Conservation (phyloP, 2,329 filamentous ascomycete genomes). For the Pseudophaeomoniella oleicola region DNA sequence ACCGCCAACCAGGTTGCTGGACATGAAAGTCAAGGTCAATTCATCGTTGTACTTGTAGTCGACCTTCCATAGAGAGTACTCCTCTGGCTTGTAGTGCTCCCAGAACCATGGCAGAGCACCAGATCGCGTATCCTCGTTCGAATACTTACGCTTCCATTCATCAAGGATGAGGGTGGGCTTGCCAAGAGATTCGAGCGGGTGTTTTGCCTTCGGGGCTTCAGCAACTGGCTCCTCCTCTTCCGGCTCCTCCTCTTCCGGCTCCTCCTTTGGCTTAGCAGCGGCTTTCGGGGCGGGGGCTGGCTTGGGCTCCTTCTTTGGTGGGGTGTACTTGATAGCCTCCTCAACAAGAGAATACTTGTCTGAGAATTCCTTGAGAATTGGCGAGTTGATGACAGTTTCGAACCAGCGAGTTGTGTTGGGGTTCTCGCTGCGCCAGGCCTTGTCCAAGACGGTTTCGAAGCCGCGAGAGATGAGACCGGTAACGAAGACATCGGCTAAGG, state of each 20-base stretch:
- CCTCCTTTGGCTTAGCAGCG: constrained; percentile 37
- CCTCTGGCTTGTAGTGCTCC: constrained; percentile 84
- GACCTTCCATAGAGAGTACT: constrained; percentile 89
- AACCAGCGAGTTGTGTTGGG: constrained; percentile 89
- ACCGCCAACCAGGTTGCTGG: constrained; percentile 89
- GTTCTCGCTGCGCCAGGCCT: constrained; percentile 68
- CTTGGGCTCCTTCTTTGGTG: constrained; percentile 56
- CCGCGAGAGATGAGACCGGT: constrained; percentile 67
- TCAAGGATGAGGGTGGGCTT: constrained; percentile 72
- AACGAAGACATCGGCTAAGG: constrained; percentile 84
- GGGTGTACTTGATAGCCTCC: constrained; percentile 57
- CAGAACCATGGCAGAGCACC: constrained; percentile 94
- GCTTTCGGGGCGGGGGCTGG: constrained; percentile 36
- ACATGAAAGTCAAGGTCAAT: constrained; percentile 97
- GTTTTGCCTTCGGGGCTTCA: constrained; percentile 79
- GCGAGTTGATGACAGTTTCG: constrained; percentile 83
- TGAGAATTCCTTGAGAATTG: constrained; percentile 71
- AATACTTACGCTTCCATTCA: constrained; percentile 98
- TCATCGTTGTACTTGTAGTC: constrained; percentile 99
- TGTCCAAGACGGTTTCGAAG: constrained; percentile 91
- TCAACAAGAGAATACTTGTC: constrained; percentile 67
- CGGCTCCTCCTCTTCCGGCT: constrained; percentile 38
- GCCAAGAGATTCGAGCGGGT: constrained; percentile 76
- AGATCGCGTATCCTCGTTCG: constrained; percentile 75
- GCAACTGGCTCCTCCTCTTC: constrained; percentile 45